A percentile compares a stretch with the other conserved stretches of the same genome.
Conservation (phyloP, 2,329 filamentous ascomycete species). For the Fonsecaea monophora region DNA sequence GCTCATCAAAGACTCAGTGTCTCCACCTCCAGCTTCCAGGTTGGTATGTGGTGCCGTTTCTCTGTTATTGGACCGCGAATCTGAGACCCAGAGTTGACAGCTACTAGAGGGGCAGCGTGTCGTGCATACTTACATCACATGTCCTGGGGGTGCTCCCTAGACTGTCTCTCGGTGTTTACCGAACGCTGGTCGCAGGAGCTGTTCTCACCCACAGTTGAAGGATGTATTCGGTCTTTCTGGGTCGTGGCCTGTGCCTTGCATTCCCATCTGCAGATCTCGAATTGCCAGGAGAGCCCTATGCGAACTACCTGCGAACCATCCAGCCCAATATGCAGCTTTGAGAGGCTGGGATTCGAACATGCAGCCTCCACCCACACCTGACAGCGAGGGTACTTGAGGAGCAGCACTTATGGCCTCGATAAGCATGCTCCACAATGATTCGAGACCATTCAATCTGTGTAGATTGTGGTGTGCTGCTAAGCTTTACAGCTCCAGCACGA, state of each 20-base stretch:
- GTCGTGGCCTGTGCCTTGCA: conserved; percentile 4
- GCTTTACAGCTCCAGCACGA: conserved; percentile 48
- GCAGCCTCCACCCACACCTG: conserved; percentile 6
- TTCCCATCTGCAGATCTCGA: conserved; percentile 1
- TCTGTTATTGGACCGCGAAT: neutral
- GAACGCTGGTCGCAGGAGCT: neutral
- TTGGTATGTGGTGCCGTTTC: conserved; percentile 8
- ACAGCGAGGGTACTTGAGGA: neutral
- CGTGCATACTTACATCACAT: conserved; percentile 11
- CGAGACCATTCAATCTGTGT: neutral
- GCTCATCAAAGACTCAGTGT: neutral
- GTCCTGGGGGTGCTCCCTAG: conserved; percentile 10
- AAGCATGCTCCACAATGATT: neutral
- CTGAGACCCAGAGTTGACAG: neutral
- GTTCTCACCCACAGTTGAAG: neutral
- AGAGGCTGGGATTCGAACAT: neutral
- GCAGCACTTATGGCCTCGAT: neutral
- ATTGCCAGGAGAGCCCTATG: conserved; percentile 8
- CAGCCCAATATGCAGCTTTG: neutral
- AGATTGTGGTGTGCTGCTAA: neutral
- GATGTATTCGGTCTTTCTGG: neutral
- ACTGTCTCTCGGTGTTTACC: neutral
- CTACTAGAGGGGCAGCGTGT: neutral
- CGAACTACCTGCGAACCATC: conserved; percentile 20
- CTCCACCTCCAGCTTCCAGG: conserved; percentile 9